Evolutionary conservation across 768 basidiomycete genomes (phyloP).

Genomic region (Ramaria rubella): DNA sequence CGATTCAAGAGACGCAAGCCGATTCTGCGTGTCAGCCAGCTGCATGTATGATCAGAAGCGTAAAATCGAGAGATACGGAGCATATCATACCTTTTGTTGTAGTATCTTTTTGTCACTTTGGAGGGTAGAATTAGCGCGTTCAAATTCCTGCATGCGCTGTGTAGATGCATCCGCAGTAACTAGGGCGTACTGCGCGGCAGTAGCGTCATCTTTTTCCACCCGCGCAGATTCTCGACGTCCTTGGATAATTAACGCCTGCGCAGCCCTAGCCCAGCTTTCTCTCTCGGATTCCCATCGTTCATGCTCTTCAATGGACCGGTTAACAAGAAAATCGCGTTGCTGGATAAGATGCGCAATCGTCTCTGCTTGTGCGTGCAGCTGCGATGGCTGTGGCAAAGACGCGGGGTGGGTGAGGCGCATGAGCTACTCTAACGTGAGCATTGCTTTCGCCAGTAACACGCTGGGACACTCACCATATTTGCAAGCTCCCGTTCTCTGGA

Average conservation of each 20-base stretch:
- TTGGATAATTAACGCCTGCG: slow-evolving; percentile 56
- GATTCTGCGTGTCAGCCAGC: slow-evolving; percentile 52
- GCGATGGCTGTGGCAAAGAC: slow-evolving; percentile 14
- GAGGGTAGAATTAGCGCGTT: slow-evolving; percentile 41
- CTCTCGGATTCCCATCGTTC: slow-evolving; percentile 56
- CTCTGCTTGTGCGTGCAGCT: slow-evolving; percentile 54
- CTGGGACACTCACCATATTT: slow-evolving; percentile 47
- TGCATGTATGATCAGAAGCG: slow-evolving; percentile 22
- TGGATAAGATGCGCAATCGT: slow-evolving; percentile 47
- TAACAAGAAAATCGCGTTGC: slow-evolving; percentile 54
- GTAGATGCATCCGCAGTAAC: slow-evolving; percentile 5
- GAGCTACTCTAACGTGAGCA: slow-evolving; percentile 8
- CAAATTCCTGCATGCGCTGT: slow-evolving; percentile 40
- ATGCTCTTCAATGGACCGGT: slow-evolving; percentile 51
- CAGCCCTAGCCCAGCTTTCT: slow-evolving; percentile 57
- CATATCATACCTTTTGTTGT: slow-evolving; percentile 49
- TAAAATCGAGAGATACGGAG: slow-evolving; percentile 5
- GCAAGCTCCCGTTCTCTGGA: slow-evolving; percentile 44
- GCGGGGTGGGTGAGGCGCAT: slow-evolving; percentile 27
- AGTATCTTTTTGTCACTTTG: slow-evolving; percentile 58
- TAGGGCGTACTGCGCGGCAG: not conserved
- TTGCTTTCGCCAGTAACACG: not conserved
- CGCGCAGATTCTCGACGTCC: slow-evolving; percentile 35
- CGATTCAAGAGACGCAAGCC: slow-evolving; percentile 49
- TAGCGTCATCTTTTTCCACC: slow-evolving; percentile 26